These are phyloP conservation scores for Mangifera indica DNA, from an alignment of 345 rosid genomes.

Conservation along the genomic window DNA sequence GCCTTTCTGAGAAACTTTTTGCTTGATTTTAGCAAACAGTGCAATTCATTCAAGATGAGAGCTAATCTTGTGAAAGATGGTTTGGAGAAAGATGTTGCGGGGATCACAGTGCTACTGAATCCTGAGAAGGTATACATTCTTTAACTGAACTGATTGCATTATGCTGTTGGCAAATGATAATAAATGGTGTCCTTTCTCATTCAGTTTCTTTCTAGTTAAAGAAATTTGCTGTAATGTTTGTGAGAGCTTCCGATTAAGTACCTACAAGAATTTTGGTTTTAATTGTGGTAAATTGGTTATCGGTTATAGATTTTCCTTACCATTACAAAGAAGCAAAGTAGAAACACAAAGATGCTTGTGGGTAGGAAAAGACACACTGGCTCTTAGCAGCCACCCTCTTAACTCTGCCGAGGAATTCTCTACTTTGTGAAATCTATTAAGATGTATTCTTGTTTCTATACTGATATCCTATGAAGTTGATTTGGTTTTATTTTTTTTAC, in stretches of 20 bases:
- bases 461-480: not conserved
- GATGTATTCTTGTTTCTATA: not conserved
- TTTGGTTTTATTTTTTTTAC: constrained; percentile 18
- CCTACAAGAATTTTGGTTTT: not conserved
- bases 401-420: not conserved
- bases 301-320: not conserved
- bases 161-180: too few species aligned
- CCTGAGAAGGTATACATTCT: constrained; percentile 61
- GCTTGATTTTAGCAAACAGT: constrained; percentile 58
- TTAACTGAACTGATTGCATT: too few species aligned
- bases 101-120: constrained; percentile 60
- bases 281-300: not conserved
- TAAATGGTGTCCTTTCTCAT: too few species aligned
- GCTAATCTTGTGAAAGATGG: constrained; percentile 67
- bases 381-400: not conserved
- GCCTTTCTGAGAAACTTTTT: constrained; percentile 10
- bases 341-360: not conserved
- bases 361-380: not conserved
- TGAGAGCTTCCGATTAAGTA: not conserved
- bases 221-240: not conserved
- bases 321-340: not conserved
- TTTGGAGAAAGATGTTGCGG: constrained; percentile 62
- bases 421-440: not conserved
- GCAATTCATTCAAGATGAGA: constrained; percentile 80
- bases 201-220: too few species aligned